Base-by-base conservation (phyloP, 1,139 yeast species). In the Saccharomyces hybrid region DNA sequence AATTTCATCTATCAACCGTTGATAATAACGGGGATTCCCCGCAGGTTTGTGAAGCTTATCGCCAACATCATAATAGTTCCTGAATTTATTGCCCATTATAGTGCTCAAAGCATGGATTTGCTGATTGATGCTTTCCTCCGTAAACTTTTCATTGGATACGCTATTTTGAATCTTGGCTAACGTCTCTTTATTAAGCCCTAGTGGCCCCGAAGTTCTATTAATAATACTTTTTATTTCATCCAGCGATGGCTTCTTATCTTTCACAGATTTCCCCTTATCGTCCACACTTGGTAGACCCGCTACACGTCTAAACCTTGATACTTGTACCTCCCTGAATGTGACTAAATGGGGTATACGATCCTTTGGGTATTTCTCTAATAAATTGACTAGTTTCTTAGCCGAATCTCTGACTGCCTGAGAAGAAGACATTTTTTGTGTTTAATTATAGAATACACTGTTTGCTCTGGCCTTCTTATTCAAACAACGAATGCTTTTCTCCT, bases 21-120 rank as follows among this genome's bases (percentile, higher is more conserved):
- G 78, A 66, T 90, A 90, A 67, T 90, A 90, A 51, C 78, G 73
- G 2, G 96, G 91, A 68, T 89, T 88, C 1, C 96, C 96, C 66
- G 84, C 83, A 31, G 97, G 97, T 62, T 72, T 76, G 64, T 81
- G 72, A 59, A 90, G 71, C 68, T 86, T 85, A 53, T 83, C 86
- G 57, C 83, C 84, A 42, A 84, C 76, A 60, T 78, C 74, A 67
- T 86, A 86, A 65, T 82, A 81, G 58, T 80, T 78, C 65, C 76
- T 78, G 73, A 84, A 84, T 66, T 83, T 83, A 67, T 83, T 84
- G 60, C 77, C 78, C 54, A 78, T 78, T 60, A 86, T 71, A 62
- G 79, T 81, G 54, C 83, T 75, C 56, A 86, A 71, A 2, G 90
- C 78, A 53, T 74, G 72, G 59, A 79, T 80, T 68, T 86, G 91